Percentiles rank a stretch among this genome's conserved stretches.
phyloP scores from a whole-genome alignment of 2,329 filamentous ascomycete genomes.

The Diaporthe eres region DNA sequence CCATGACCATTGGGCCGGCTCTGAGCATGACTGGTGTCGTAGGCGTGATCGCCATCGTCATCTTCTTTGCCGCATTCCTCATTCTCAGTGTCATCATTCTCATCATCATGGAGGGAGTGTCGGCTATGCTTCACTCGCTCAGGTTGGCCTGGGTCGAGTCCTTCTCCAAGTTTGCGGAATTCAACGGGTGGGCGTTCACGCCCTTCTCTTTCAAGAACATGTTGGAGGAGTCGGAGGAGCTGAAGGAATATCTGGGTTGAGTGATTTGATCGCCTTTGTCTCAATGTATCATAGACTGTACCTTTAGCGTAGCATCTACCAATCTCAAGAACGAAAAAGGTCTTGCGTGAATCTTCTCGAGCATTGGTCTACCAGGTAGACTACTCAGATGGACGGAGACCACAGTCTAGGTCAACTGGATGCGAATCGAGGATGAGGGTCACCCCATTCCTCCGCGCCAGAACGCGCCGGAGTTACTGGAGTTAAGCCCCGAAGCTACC shows the following conservation, averaged over 20 bases:
- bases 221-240: conserved; percentile 83
- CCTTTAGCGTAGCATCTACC: conserved; percentile 32
- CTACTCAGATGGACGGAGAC: not conserved
- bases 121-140: conserved; percentile 93
- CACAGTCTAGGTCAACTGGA: not conserved
- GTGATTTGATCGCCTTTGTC: not conserved
- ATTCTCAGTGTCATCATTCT: conserved; percentile 78
- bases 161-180: conserved; percentile 97
- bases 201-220: conserved; percentile 90
- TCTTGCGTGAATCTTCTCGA: not conserved
- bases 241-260: conserved; percentile 68
- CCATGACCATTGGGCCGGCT: conserved; percentile 89
- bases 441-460: conserved; percentile 2
- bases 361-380: not conserved
- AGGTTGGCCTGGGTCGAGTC: conserved; percentile 97
- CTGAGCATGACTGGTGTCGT: conserved; percentile 75
- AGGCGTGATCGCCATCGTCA: conserved; percentile 85
- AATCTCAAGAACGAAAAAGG: conserved; percentile 4
- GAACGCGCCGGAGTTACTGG: conserved; percentile 24
- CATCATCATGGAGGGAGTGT: conserved; percentile 96
- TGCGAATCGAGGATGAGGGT: not conserved
- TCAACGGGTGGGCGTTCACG: conserved; percentile 87
- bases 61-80: conserved; percentile 92
- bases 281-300: conserved; percentile 38
- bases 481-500: conserved; percentile 17